phyloP scores from a whole-genome alignment of 441 rosid species.

The Capsella rubella region DNA sequence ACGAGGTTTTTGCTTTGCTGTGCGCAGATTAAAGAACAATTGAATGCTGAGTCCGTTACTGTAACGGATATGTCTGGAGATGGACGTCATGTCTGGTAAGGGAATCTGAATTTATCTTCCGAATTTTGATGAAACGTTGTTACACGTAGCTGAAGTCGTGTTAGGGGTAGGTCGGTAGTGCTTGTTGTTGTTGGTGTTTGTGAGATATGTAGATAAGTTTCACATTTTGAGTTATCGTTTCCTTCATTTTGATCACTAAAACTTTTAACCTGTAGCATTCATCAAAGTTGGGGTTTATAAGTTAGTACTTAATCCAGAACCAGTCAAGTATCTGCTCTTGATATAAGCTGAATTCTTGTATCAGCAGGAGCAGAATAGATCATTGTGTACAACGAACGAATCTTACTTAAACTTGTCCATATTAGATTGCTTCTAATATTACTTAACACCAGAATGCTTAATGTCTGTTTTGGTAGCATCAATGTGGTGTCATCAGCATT shows the following conservation, averaged over 20 bases:
- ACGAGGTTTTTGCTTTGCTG: background rate
- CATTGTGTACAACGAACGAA: background rate
- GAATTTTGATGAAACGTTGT: background rate
- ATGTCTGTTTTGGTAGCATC: conserved; percentile 58
- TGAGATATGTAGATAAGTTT: background rate
- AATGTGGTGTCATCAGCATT: conserved; percentile 82
- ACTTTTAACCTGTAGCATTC: background rate
- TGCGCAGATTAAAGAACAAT: conserved; percentile 81
- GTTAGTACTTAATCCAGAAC: background rate
- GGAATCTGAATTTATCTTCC: background rate
- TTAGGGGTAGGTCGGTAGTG: background rate
- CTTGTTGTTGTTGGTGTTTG: conserved; percentile 9
- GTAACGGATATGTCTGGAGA: conserved; percentile 93
- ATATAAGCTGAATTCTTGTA: conserved; percentile 11
- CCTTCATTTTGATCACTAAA: background rate
- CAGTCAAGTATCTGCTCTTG: background rate
- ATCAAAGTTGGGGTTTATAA: background rate
- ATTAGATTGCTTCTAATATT: background rate
- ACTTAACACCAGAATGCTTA: background rate
- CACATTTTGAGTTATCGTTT: background rate
- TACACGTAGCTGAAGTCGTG: background rate
- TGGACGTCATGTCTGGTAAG: conserved; percentile 90
- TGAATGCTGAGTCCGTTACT: conserved; percentile 78
- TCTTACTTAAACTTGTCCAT: conserved; percentile 1
- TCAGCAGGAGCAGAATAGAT: background rate